These are phyloP conservation scores for Nannizziopsis arthrosporioides DNA, from an alignment of 2,329 filamentous ascomycete species.

Conservation along the genomic window DNA sequence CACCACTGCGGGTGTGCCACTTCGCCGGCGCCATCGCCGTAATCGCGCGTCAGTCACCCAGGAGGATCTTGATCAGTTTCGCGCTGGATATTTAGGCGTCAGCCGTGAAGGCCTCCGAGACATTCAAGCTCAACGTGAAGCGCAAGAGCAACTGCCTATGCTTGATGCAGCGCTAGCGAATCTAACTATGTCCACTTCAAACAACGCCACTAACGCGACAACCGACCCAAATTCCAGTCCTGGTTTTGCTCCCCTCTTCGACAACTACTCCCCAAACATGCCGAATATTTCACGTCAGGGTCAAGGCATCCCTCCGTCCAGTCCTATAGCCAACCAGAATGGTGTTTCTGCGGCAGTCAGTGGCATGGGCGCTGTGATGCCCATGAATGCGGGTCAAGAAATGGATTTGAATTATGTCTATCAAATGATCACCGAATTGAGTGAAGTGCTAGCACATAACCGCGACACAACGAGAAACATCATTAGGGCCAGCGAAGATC, in stretches of 20 bases:
- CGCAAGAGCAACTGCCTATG: slow-evolving; percentile 19
- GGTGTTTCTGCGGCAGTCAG: slow-evolving; percentile 9
- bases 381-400: slow-evolving; percentile 40
- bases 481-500: slow-evolving; percentile 39
- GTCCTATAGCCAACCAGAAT: slow-evolving; percentile 15
- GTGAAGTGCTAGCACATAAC: slow-evolving; percentile 39
- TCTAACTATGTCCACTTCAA: slow-evolving; percentile 14
- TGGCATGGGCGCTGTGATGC: slow-evolving; percentile 29
- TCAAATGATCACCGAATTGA: slow-evolving; percentile 40
- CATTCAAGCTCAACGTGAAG: slow-evolving; percentile 10
- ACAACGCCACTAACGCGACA: slow-evolving; percentile 12
- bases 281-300: slow-evolving; percentile 23
- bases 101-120: slow-evolving; percentile 6
- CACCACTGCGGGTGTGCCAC: slow-evolving; percentile 1
- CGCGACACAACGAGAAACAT: slow-evolving; percentile 40
- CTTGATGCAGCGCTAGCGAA: slow-evolving; percentile 27
- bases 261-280: slow-evolving; percentile 25
- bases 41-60: slow-evolving; percentile 13
- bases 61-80: slow-evolving; percentile 15
- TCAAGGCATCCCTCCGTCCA: slow-evolving; percentile 24
- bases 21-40: slow-evolving; percentile 15
- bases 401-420: slow-evolving; percentile 42
- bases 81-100: slow-evolving; percentile 14
- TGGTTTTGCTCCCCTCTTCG: slow-evolving; percentile 21
- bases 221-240: slow-evolving; percentile 15